Percentiles rank a stretch among this genome's conserved stretches.
phyloP scores from a whole-genome alignment of 1,284 basidiomycete genomes.

The Somion occarium region DNA sequence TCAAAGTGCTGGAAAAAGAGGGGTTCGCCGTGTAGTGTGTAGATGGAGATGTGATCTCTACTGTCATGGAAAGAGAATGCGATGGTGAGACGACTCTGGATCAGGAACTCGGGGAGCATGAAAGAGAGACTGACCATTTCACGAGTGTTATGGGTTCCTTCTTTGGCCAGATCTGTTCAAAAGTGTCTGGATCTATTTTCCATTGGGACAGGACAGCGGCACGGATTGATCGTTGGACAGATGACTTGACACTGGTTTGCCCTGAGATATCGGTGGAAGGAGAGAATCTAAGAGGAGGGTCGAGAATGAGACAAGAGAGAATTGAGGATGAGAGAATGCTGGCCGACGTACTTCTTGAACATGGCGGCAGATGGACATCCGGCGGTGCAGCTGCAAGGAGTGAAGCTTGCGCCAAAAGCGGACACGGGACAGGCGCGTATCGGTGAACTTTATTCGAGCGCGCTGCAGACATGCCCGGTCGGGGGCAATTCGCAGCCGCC shows the following conservation, averaged over 20 bases:
- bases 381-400: slow-evolving; percentile 1
- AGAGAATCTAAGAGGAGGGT: slow-evolving; percentile 68
- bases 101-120: neutral
- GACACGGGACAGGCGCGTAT: slow-evolving; percentile 4
- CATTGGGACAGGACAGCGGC: slow-evolving; percentile 79
- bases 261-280: slow-evolving; percentile 86
- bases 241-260: slow-evolving; percentile 94
- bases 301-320: too few relatives aligned
- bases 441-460: slow-evolving; percentile 5
- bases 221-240: slow-evolving; percentile 89
- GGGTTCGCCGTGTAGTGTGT: slow-evolving; percentile 82
- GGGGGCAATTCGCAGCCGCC: neutral
- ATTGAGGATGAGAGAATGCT: neutral
- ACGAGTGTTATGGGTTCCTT: slow-evolving; percentile 91
- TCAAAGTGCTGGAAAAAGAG: slow-evolving; percentile 98
- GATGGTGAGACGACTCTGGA: slow-evolving; percentile 1
- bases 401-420: neutral
- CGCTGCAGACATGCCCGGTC: neutral
- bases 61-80: slow-evolving; percentile 39
- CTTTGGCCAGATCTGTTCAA: slow-evolving; percentile 98
- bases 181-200: slow-evolving; percentile 73
- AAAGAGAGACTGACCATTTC: slow-evolving; percentile 78
- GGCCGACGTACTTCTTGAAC: slow-evolving; percentile 58
- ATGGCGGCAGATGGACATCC: slow-evolving; percentile 25
- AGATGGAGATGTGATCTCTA: slow-evolving; percentile 94